These are phyloP conservation scores for Cercospora beticola DNA, from an alignment of 2,329 filamentous ascomycete species.

Conservation along the genomic window DNA sequence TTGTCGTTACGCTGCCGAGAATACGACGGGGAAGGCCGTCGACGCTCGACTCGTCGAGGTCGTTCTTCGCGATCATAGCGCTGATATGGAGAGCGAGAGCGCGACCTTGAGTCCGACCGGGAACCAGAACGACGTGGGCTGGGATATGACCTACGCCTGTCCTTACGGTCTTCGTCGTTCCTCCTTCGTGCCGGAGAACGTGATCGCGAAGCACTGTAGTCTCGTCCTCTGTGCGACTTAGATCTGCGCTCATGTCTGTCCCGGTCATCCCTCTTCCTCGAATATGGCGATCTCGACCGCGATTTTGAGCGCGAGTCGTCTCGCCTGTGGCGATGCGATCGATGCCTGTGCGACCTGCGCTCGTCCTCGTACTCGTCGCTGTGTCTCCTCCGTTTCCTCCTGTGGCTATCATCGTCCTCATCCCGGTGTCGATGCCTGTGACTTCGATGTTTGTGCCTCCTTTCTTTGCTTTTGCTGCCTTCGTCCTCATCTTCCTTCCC, in stretches of 20 bases:
- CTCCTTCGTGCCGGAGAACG: constrained; percentile 43
- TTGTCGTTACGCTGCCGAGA: constrained; percentile 24
- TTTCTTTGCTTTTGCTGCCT: constrained; percentile 30
- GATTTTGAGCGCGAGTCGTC: constrained; percentile 24
- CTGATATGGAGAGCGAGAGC: constrained; percentile 37
- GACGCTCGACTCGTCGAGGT: constrained; percentile 15
- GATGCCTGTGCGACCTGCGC: constrained; percentile 33
- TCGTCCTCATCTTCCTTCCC: constrained; percentile 35
- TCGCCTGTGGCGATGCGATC: constrained; percentile 31
- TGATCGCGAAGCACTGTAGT: constrained; percentile 35
- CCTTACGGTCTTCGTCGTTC: constrained; percentile 35
- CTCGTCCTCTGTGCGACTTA: constrained; percentile 30
- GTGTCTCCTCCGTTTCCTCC: constrained; percentile 36
- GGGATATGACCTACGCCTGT: constrained; percentile 37
- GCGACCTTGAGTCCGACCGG: constrained; percentile 36
- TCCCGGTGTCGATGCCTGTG: constrained; percentile 29
- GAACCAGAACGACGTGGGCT: constrained; percentile 39
- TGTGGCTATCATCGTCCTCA: constrained; percentile 35
- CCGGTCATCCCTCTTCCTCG: constrained; percentile 24
- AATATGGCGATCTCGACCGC: constrained; percentile 28
- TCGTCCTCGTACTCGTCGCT: constrained; percentile 38
- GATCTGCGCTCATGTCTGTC: constrained; percentile 26
- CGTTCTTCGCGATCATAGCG: constrained; percentile 18
- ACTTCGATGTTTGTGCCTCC: constrained; percentile 34
- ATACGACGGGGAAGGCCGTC: constrained; percentile 25